Percentiles rank a stretch among this genome's conserved stretches.
Conservation (phyloP, 805 yeast genomes). For the Nakazawaea wickerhamii region DNA sequence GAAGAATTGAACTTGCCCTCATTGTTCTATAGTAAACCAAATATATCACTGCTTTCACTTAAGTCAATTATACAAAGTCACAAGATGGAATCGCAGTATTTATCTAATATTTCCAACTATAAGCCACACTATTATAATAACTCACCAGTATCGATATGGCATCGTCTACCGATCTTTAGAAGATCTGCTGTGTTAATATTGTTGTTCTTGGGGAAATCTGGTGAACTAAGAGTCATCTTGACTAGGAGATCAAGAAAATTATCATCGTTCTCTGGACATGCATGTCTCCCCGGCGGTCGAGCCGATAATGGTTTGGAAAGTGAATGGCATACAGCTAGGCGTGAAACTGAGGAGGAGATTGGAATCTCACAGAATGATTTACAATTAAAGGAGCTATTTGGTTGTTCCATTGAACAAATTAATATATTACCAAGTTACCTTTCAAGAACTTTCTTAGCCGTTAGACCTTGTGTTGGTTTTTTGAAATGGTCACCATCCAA, state of each 20-base stretch:
- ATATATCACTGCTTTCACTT: conserved; percentile 7
- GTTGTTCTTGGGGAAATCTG: conserved; percentile 63
- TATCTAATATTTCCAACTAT: conserved; percentile 30
- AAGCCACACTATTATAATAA: conserved; percentile 29
- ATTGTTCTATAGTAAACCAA: conserved; percentile 9
- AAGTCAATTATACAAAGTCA: conserved; percentile 17
- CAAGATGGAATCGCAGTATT: conserved; percentile 28
- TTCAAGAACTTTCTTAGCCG: conserved; percentile 77
- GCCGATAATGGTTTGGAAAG: conserved; percentile 65
- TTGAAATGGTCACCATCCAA: conserved; percentile 36
- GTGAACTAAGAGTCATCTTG: conserved; percentile 71
- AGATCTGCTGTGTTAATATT: conserved; percentile 78
- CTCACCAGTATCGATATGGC: conserved; percentile 47
- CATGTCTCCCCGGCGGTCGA: conserved; percentile 91
- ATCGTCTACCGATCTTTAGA: conserved; percentile 54
- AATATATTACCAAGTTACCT: conserved; percentile 71
- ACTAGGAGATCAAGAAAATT: conserved; percentile 72
- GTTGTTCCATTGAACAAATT: conserved; percentile 56
- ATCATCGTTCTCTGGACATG: conserved; percentile 80
- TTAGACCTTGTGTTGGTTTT: conserved; percentile 73
- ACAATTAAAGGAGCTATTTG: conserved; percentile 36
- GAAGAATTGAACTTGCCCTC: conserved; percentile 6
- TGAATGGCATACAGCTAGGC: conserved; percentile 67
- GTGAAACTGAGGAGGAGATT: conserved; percentile 87
- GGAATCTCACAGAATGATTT: conserved; percentile 55